phyloP scores from a whole-genome alignment of 495 filamentous ascomycete genomes.

The Penicillium flavigenum region DNA sequence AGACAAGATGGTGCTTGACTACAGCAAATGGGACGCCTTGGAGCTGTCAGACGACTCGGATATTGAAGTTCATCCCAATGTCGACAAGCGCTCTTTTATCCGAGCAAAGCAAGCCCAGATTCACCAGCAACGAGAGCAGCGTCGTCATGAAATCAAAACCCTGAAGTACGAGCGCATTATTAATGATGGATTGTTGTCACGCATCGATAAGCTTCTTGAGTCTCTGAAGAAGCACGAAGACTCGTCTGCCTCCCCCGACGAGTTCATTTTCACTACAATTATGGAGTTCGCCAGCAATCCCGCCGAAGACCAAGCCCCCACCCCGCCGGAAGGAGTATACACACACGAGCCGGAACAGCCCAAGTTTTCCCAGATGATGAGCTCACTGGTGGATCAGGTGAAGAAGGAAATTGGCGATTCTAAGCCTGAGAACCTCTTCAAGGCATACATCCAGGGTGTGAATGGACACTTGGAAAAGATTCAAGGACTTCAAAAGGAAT shows the following conservation, averaged over 20 bases:
- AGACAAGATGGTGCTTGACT: constrained; percentile 81
- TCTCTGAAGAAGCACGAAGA: constrained; percentile 67
- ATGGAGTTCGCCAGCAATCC: constrained; percentile 74
- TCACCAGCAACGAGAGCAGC: constrained; percentile 79
- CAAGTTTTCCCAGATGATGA: constrained; percentile 95
- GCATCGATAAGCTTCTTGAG: constrained; percentile 74
- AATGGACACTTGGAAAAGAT: constrained; percentile 74
- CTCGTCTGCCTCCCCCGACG: constrained; percentile 69
- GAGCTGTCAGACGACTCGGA: constrained; percentile 98
- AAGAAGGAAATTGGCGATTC: constrained; percentile 82
- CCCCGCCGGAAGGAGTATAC: constrained; percentile 75
- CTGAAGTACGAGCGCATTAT: constrained; percentile 89
- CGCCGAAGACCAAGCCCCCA: constrained; percentile 68
- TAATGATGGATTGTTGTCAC: constrained; percentile 83
- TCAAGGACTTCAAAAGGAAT: constrained; percentile 68
- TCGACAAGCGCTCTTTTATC: constrained; percentile 98
- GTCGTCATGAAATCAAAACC: constrained; percentile 84
- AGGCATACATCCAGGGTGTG: constrained; percentile 73
- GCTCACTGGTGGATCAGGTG: constrained; percentile 84
- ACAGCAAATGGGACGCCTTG: constrained; percentile 94
- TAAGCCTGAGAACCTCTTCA: constrained; percentile 59
- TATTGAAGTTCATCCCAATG: constrained; percentile 97
- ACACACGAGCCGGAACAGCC: constrained; percentile 70
- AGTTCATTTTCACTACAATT: constrained; percentile 81
- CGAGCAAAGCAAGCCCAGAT: constrained; percentile 97